Percentiles rank a stretch among this genome's conserved stretches.
phyloP scores from a whole-genome alignment of 805 yeast genomes.

The Kluyveromyces aestuarii region DNA sequence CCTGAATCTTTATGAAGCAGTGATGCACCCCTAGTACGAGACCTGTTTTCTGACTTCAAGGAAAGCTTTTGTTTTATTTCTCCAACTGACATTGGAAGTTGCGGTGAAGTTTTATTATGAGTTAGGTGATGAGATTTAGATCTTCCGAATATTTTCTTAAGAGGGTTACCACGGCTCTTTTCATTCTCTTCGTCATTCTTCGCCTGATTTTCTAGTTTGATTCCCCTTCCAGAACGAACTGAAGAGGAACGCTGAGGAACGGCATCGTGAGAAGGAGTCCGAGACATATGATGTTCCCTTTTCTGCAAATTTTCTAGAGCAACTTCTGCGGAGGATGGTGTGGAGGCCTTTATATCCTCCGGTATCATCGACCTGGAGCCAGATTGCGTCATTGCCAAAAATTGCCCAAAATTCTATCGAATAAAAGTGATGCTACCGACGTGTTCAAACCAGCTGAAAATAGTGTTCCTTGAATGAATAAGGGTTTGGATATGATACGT shows the following conservation, averaged over 20 bases:
- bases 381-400: not conserved
- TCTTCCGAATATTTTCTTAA: slow-evolving; percentile 7
- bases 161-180: slow-evolving; percentile 1
- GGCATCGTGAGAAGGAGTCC: not conserved
- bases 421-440: not conserved
- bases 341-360: slow-evolving; percentile 1
- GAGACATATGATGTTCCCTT: not conserved
- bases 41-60: slow-evolving; percentile 3
- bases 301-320: not conserved
- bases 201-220: not conserved
- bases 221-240: not conserved
- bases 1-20: slow-evolving; percentile 14
- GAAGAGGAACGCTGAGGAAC: not conserved
- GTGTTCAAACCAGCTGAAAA: not conserved
- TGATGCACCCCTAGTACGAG: slow-evolving; percentile 18
- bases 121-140: slow-evolving; percentile 9
- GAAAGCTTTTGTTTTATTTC: not conserved
- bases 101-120: not conserved
- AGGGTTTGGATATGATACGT: too few species aligned
- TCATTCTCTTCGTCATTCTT: not conserved
- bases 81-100: not conserved
- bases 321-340: slow-evolving; percentile 2
- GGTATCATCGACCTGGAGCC: slow-evolving; percentile 3
- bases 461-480: too few species aligned
- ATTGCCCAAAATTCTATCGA: not conserved